Conservation (phyloP, 345 rosid genomes). For the Lenwebbia sp. region DNA sequence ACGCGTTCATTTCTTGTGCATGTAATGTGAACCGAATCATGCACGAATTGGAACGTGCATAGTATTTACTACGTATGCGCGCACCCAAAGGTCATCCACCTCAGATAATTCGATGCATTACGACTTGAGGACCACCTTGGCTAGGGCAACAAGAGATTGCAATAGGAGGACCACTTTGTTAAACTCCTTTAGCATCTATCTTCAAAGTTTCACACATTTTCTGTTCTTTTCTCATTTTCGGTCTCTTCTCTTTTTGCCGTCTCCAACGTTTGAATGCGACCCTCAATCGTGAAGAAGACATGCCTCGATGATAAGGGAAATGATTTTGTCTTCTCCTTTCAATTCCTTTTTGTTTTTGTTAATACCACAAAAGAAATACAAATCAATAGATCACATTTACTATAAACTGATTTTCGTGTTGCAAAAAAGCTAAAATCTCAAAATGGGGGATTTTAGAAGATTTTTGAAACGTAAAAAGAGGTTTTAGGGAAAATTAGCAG, state of each 20-base stretch:
- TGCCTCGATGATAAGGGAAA: not conserved
- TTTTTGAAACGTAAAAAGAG: not conserved
- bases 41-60: not conserved
- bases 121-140: not conserved
- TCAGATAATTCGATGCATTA: not conserved
- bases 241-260: not conserved
- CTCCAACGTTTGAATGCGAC: not conserved
- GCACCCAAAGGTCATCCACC: not conserved
- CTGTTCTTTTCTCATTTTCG: not conserved
- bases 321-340: not conserved
- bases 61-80: too few species aligned
- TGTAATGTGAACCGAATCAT: not conserved
- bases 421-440: not conserved
- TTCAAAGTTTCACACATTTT: not conserved
- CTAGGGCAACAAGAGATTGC: not conserved
- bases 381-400: not conserved
- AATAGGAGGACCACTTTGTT: not conserved
- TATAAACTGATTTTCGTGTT: not conserved
- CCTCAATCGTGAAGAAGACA: not conserved
- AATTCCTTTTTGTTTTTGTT: not conserved
- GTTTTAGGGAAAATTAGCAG: accelerated
- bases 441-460: not conserved
- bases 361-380: not conserved
- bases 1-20: not conserved
- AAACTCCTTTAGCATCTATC: not conserved